Conservation (phyloP, 2,329 filamentous ascomycete genomes). For the Aureobasidium sp. region DNA sequence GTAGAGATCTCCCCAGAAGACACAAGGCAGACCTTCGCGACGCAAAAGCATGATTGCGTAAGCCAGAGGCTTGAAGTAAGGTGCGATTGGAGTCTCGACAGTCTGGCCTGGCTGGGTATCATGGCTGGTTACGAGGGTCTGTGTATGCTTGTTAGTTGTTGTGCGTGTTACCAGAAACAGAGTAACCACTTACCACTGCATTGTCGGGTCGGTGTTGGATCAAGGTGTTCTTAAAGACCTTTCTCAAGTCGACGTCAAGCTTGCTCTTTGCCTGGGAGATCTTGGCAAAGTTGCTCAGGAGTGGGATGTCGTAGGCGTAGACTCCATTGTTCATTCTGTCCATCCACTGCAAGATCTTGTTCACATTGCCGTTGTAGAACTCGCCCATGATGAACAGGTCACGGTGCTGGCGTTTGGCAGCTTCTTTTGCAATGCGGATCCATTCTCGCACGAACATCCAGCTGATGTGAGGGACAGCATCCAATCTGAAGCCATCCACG, state of each 20-base stretch:
- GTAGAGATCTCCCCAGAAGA: conserved; percentile 65
- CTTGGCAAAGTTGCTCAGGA: conserved; percentile 54
- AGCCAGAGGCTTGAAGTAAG: conserved; percentile 62
- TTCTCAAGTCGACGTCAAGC: conserved; percentile 32
- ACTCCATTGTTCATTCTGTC: conserved; percentile 16
- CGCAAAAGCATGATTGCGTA: conserved; percentile 64
- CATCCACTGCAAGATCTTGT: conserved; percentile 46
- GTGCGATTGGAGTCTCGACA: conserved; percentile 52
- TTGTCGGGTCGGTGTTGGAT: conserved; percentile 45
- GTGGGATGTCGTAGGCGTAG: conserved; percentile 12
- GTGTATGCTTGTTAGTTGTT: neutral
- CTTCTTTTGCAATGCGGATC: conserved; percentile 46
- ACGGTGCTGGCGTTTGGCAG: conserved; percentile 28
- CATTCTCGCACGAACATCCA: conserved; percentile 59
- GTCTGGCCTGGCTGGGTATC: conserved; percentile 59
- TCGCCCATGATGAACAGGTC: conserved; percentile 62
- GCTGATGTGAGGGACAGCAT: conserved; percentile 66
- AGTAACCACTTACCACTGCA: conserved; percentile 34
- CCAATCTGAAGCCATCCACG: conserved; percentile 58
- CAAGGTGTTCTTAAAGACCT: conserved; percentile 53
- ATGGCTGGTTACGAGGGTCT: conserved; percentile 64
- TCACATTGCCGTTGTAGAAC: conserved; percentile 55
- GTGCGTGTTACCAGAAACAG: too few species aligned
- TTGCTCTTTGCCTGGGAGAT: conserved; percentile 24
- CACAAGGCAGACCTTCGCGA: conserved; percentile 52